Base-by-base conservation (phyloP, 306 rosid species). In the Quercus suber region DNA sequence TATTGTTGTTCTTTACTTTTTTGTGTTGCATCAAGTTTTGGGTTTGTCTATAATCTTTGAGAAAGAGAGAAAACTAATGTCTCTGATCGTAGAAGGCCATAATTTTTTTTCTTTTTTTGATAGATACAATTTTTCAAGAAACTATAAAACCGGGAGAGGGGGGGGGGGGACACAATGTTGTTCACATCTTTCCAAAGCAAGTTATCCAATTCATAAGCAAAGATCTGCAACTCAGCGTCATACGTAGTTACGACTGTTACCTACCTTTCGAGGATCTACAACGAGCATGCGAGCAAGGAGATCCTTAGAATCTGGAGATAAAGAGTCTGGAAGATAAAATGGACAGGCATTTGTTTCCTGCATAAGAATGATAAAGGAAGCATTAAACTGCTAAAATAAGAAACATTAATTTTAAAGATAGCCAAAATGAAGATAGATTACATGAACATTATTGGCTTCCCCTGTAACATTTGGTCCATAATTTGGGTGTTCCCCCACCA, bases 401-500 rank as follows among this genome's bases (percentile, higher is more conserved):
- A 60, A 63, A 55, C 74, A 59, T 55, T 43, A 78, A 71, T 59
- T 81, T 15, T 30, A 59, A 71, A 52, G 31, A 60, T 20, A 51
- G n/a, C 35, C 76, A n/a, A 49, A 60, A 52, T 31, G 23, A 61
- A 25, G 23, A 27, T 25, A 70, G 12, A 10, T 75, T 87, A 90
- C 97, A 28, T 28, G 23, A 23, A 31, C 35, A 56, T 82, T 90
- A 43, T 87, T 92, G 87, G 94, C 90, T 84, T 92, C 90, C 89
- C 97, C 89, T 83, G 80, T 94, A 85, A 90, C 97, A 80, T 92
- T 23, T 23, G 23, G 23, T 23, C 23, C 23, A 94, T 84, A 92
- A 92, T 28, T 30, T 70, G 97, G 97, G 84, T 92, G 89, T 55
- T 93, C 97, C 78, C 97, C 97, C 76, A 90, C 97, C 84, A 92